A percentile compares a stretch with the other conserved stretches of the same genome.
Evolutionary conservation across 768 basidiomycete species (phyloP).

Genomic region (Tubosaeta sp.): DNA sequence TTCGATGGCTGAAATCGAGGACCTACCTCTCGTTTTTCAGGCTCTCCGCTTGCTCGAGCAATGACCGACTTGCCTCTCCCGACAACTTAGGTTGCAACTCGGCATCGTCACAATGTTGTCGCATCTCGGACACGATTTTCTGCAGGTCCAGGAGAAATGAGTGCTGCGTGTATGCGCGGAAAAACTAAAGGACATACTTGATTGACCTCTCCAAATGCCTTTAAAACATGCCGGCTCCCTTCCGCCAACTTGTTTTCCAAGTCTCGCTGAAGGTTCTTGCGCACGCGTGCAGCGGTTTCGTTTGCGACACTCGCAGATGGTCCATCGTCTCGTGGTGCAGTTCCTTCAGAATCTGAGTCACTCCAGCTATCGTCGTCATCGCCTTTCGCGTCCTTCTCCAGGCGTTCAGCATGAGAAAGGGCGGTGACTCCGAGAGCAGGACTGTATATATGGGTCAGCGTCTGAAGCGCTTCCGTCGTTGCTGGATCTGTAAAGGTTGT

Average conservation of each 20-base stretch:
- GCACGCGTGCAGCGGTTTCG: slow-evolving; percentile 67
- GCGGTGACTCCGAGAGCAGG: slow-evolving; percentile 4
- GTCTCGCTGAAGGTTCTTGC: slow-evolving; percentile 79
- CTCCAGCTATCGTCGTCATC: slow-evolving; percentile 33
- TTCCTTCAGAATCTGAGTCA: slow-evolving; percentile 13
- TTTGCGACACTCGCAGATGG: slow-evolving; percentile 37
- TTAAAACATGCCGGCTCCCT: slow-evolving; percentile 78
- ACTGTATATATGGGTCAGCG: slow-evolving; percentile 77
- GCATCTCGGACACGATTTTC: slow-evolving; percentile 75
- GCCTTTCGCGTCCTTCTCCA: slow-evolving; percentile 28
- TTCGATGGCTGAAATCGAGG: neutral
- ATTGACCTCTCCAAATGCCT: slow-evolving; percentile 85
- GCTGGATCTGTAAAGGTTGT: slow-evolving; percentile 74
- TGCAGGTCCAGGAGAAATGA: slow-evolving; percentile 42
- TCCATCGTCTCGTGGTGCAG: slow-evolving; percentile 9
- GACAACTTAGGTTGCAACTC: slow-evolving; percentile 72
- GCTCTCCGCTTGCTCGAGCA: slow-evolving; percentile 81
- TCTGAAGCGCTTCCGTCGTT: slow-evolving; percentile 75
- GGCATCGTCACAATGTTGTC: slow-evolving; percentile 75
- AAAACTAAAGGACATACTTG: slow-evolving; percentile 49
- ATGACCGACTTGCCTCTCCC: slow-evolving; percentile 67
- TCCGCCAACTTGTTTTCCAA: slow-evolving; percentile 79
- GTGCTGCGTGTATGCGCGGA: neutral
- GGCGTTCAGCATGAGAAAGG: neutral
- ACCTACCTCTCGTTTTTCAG: slow-evolving; percentile 68